Percentiles rank a stretch among this genome's conserved stretches.
These are phyloP conservation scores for Parastagonospora nodorum DNA, from an alignment of 2,329 filamentous ascomycete species.

Conservation along the genomic window DNA sequence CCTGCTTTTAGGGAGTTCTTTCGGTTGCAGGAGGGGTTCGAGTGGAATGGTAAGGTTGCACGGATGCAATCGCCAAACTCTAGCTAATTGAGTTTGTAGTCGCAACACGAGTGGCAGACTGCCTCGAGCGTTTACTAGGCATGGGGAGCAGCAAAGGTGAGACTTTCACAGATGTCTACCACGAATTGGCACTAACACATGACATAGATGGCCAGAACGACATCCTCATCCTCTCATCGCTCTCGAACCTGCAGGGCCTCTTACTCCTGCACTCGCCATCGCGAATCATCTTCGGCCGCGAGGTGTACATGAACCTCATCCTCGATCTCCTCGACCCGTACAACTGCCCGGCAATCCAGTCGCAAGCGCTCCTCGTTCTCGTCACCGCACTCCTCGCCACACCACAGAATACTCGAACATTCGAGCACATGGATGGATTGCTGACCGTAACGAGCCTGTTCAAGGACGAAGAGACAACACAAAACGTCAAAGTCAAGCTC, in stretches of 20 bases:
- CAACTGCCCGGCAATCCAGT: conserved; percentile 91
- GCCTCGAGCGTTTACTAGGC: conserved; percentile 83
- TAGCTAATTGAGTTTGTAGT: conserved; percentile 55
- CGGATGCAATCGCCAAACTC: background rate
- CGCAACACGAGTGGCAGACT: conserved; percentile 80
- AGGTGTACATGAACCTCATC: conserved; percentile 95
- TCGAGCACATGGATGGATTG: conserved; percentile 89
- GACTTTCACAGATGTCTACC: conserved; percentile 4
- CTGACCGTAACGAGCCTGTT: conserved; percentile 91
- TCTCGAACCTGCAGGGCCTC: conserved; percentile 87
- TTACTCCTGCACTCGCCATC: conserved; percentile 89
- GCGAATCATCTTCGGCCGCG: conserved; percentile 81
- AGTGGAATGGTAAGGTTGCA: conserved; percentile 76
- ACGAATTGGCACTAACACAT: conserved; percentile 8
- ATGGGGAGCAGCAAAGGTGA: conserved; percentile 64
- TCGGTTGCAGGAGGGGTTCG: conserved; percentile 93
- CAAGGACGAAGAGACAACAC: conserved; percentile 81
- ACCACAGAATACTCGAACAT: conserved; percentile 86
- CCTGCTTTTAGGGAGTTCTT: conserved; percentile 95
- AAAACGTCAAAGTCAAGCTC: conserved; percentile 93
- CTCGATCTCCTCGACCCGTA: conserved; percentile 90
- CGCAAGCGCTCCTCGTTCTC: conserved; percentile 84
- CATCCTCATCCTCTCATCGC: conserved; percentile 81
- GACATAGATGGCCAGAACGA: conserved; percentile 76
- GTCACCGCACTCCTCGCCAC: conserved; percentile 86